Evolutionary conservation across 208 protist species (phyloP), one percentile per base, ranked within the genome.

Genomic region (Trichomonas vaginalis): DNA sequence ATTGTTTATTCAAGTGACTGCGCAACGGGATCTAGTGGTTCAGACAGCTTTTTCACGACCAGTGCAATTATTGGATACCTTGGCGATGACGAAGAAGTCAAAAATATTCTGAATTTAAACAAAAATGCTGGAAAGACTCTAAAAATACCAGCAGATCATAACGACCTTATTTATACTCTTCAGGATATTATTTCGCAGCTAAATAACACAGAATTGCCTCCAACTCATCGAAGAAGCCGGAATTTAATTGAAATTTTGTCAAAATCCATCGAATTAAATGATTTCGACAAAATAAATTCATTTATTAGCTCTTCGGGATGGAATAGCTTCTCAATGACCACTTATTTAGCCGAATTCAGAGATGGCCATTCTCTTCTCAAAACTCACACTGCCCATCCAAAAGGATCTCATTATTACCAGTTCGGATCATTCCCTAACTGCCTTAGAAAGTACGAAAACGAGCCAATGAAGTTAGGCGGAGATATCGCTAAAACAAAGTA

Each of bases 91-190:
- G 4, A 48, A 15, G 56, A 42, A 48, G 32, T 92, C 14, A 92
- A 92, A 51, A 32, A 92, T 10, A 45, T 39, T 39, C 12, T 92
- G 17, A 51, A 39, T 39, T 35, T 92, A 0, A 39, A 92, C 15
- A 37, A 92, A 92, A 48, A 51, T 2, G 21, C 17, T 39, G 86
- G 86, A 51, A 92, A 92, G 56, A 92, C 86, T 2, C 0, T 92
- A 10, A 92, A 92, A 92, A 45, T 92, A 17, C n/a, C 86, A 92
- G 56, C 86, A 0, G 86, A 92, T 92, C 86, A 92, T 51, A 51
- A 48, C 15, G 86, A 92, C 27, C 6, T 92, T 4, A 92, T 51
- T 39, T 92, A 92, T 32, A 92, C 86, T 56, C 35, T 92, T 8
- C 3, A 45, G 37, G 86, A 92, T 27, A 92, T 92, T 42, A n/a